A percentile compares a stretch with the other conserved stretches of the same genome.
Evolutionary conservation across 2,329 filamentous ascomycete genomes (phyloP).

Genomic region (Aspergillus neoniger): DNA sequence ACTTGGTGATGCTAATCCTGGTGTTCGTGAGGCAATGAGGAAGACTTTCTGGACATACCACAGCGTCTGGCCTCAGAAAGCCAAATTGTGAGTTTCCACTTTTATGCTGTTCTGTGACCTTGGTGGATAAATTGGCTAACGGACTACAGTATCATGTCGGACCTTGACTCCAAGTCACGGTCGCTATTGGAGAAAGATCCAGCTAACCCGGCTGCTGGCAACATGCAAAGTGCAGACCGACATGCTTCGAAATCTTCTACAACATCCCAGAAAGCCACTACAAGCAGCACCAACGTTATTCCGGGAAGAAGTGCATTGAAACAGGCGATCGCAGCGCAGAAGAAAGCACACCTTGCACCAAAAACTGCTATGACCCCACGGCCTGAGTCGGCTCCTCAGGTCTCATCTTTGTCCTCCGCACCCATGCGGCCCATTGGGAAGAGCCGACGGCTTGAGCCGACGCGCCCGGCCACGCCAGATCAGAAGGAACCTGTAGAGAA

Average conservation of each 20-base stretch:
- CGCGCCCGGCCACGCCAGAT: slow-evolving; percentile 36
- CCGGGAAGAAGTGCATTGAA: slow-evolving; percentile 61
- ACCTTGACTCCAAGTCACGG: slow-evolving; percentile 75
- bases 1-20: slow-evolving; percentile 84
- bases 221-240: slow-evolving; percentile 7
- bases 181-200: slow-evolving; percentile 79
- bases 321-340: slow-evolving; percentile 82
- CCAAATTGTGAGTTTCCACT: slow-evolving; percentile 63
- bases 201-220: slow-evolving; percentile 61
- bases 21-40: slow-evolving; percentile 82
- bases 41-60: slow-evolving; percentile 84
- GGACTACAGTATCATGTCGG: slow-evolving; percentile 68
- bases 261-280: slow-evolving; percentile 20
- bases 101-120: not conserved
- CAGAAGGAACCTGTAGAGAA: slow-evolving; percentile 14
- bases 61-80: slow-evolving; percentile 73
- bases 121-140: slow-evolving; percentile 26
- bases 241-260: slow-evolving; percentile 17
- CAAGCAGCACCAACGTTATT: slow-evolving; percentile 22
- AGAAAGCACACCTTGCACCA: slow-evolving; percentile 56
- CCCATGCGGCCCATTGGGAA: slow-evolving; percentile 55
- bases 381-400: slow-evolving; percentile 55
- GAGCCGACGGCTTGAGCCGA: slow-evolving; percentile 38
- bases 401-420: slow-evolving; percentile 57
- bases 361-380: slow-evolving; percentile 51